phyloP scores from a whole-genome alignment of 2,329 filamentous ascomycete genomes.

The Cordyceps cateniannulata region DNA sequence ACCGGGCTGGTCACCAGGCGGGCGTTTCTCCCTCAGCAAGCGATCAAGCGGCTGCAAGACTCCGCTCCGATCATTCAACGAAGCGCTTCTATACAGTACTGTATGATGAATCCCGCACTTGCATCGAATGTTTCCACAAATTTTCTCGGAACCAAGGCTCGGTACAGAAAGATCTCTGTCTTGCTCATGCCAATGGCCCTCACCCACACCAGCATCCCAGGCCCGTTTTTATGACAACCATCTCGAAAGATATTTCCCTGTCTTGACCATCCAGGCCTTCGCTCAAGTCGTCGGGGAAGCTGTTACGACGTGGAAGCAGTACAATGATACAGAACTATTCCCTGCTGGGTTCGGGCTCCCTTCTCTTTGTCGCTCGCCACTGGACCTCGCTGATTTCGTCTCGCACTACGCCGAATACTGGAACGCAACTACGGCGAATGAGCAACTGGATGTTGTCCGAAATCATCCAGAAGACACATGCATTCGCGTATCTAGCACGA shows the following conservation, averaged over 20 bases:
- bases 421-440: background rate
- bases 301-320: background rate
- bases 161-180: background rate
- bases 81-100: background rate
- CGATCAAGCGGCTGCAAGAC: background rate
- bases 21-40: background rate
- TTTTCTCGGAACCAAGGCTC: background rate
- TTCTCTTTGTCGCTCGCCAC: background rate
- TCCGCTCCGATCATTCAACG: background rate
- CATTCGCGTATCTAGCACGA: slow-evolving; percentile 1
- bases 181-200: background rate
- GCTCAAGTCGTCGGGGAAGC: background rate
- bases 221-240: background rate
- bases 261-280: background rate
- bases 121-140: background rate
- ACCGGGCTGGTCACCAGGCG: background rate
- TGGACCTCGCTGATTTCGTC: background rate
- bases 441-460: background rate
- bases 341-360: background rate
- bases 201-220: background rate
- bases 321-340: background rate
- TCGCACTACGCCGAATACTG: background rate
- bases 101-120: background rate
- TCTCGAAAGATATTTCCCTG: background rate
- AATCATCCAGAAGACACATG: slow-evolving; percentile 2